Evolutionary conservation across 1,284 basidiomycete genomes (phyloP), one percentile per base, ranked within the genome.

Genomic region (Ceratobasidium sp.): DNA sequence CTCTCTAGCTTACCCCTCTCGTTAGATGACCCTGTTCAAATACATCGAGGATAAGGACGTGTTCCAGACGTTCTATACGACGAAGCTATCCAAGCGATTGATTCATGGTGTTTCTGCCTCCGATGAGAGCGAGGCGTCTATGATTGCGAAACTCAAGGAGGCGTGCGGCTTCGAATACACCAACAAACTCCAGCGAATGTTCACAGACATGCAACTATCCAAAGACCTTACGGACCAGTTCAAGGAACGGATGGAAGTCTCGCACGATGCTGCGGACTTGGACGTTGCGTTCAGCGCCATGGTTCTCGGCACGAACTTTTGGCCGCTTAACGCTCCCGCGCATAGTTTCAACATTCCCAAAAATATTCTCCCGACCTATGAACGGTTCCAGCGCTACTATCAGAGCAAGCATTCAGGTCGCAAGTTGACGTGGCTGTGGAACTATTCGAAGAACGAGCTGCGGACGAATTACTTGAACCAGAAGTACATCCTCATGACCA

Each of bases 1-100:
- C 27, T n/a, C n/a, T n/a, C 22, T 32, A 32, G 7, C 40, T 22
- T 17, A 40, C 17, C 22, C 25, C 7, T 25, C 32, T 32, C 73
- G 64, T 1, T 74, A 96, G 94, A 98, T 98, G 96, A 85, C 96
- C 50, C 84, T 99, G 58, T 99, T 99, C 90, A 98, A 98, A 80
- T 99, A 98, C 79, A 91, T 99, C 74, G 95, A 98, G 79, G 97
- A 99, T 83, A 98, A 98, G 84, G 97, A 99, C 76, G 95, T 99
- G 12, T 99, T 99, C 89, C 96, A 98, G 78, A 94, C 93, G 52
- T 99, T 98, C 85, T 99, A 99, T 83, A 93, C 93, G 50, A 98
- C 94, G 75, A 96, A 96, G 82, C 83, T 99, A 22, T 96, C 95
- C 52, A 93, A 93, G 77, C 94, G 97, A 74, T 87, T 99, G 38